Evolutionary conservation across 2,329 filamentous ascomycete species (phyloP), one percentile per base, ranked within the genome.

Genomic region (Simplicillium aogashimaense): DNA sequence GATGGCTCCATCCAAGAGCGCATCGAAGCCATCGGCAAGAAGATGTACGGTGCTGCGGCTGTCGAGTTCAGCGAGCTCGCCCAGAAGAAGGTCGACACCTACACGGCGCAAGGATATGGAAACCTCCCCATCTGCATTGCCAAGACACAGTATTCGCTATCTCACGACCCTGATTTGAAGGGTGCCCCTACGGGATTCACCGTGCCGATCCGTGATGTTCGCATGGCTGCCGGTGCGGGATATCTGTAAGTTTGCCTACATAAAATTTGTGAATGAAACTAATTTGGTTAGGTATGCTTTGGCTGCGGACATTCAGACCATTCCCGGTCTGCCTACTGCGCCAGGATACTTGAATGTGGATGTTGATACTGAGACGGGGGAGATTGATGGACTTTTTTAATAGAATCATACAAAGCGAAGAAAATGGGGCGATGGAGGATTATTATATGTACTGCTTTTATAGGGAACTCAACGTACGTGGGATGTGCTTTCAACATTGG

Each of bases 61-160:
- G 88, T 97, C 45, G 86, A 95, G 65, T 92, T 98, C 65, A 94
- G 85, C 58, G 88, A 95, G 60, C 73, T 92, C 38, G 92, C 92
- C 0, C 87, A 94, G 69, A 86, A 88, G 69, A 97, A 98, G 77
- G 84, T 97, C 48, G 89, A 95, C 58, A 89, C 82, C 7, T 98
- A 97, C 65, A 89, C 85, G 28, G 78, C 79, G 58, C 92, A 97
- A 63, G 92, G 92, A 35, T 94, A 90, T 54, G 84, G 83, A 16
- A 87, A 95, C 61, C 69, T 98, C 48, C 92, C 92, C 29, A 95
- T 97, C 56, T 98, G 92, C 61, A 78, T 97, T 49, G 92, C 92
- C 46, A 98, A 98, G 80, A 98, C 92, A 12, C 92, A 98, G 64
- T 98, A 98, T 69, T 94, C 86, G 29, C 74, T 98, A 37, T 92